Conservation (phyloP, 306 rosid genomes). For the Boehmeria nivea region DNA sequence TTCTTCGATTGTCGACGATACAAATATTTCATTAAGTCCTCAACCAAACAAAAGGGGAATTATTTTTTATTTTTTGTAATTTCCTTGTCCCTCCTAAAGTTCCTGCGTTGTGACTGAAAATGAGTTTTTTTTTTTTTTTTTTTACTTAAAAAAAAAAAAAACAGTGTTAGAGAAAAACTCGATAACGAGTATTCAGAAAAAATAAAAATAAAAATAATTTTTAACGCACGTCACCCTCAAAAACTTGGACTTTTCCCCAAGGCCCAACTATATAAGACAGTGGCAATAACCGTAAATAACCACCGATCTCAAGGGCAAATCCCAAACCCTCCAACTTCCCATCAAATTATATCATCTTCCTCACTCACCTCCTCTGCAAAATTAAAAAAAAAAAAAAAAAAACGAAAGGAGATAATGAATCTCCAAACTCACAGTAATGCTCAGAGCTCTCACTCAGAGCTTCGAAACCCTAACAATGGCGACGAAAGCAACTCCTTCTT, state of each 20-base stretch:
- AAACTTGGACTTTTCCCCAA: neutral
- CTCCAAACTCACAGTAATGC: neutral
- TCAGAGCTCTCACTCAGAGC: conserved; percentile 5
- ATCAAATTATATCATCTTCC: neutral
- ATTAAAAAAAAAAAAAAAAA: neutral
- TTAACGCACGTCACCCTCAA: neutral
- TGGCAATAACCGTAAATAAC: neutral
- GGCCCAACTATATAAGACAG: neutral
- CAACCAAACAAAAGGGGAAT: too few relatives aligned
- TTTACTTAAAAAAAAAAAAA: too few relatives aligned
- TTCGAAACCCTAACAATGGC: conserved; percentile 26
- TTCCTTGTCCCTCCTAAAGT: too few relatives aligned
- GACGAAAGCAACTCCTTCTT: conserved; percentile 20
- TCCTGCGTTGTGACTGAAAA: too few relatives aligned
- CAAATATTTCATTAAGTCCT: too few relatives aligned
- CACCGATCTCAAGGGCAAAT: neutral
- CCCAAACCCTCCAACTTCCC: neutral
- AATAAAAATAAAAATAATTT: too few relatives aligned
- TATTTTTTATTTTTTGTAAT: too few relatives aligned
- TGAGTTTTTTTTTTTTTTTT: too few relatives aligned
- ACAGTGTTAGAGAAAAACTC: too few relatives aligned
- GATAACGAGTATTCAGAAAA: too few relatives aligned
- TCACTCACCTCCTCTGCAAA: conserved; percentile 23
- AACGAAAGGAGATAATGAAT: neutral
- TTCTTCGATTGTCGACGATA: too few relatives aligned